These are phyloP conservation scores for Spiraea crenata DNA, from an alignment of 331 rosid species.

Conservation along the genomic window DNA sequence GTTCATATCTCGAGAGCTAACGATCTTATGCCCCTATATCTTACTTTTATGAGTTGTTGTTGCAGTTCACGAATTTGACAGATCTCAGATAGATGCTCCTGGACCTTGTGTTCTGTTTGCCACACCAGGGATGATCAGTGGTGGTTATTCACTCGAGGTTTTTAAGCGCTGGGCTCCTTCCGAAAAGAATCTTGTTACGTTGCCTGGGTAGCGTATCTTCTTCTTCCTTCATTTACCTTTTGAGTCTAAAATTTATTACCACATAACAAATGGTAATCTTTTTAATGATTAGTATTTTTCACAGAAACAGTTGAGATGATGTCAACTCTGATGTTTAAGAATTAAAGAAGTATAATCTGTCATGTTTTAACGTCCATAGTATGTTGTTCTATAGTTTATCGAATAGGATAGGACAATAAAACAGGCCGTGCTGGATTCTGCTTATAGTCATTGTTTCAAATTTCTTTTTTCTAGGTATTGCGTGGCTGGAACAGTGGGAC, in stretches of 20 bases:
- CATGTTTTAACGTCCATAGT: not conserved
- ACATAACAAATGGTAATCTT: not conserved
- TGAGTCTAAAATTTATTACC: not conserved
- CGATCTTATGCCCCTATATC: constrained; percentile 15
- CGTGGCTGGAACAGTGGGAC: constrained; percentile 84
- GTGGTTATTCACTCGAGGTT: constrained; percentile 92
- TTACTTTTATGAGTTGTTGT: constrained; percentile 30
- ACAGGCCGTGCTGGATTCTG: not conserved
- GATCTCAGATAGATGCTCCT: constrained; percentile 75
- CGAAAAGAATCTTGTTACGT: constrained; percentile 64
- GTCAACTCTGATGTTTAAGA: not conserved
- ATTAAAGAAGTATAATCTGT: not conserved
- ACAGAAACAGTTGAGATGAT: not conserved
- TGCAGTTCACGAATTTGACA: constrained; percentile 72
- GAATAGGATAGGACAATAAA: too few relatives aligned
- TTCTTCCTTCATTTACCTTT: not conserved
- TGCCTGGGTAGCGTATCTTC: constrained; percentile 65
- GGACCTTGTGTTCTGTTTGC: constrained; percentile 99
- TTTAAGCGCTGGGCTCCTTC: constrained; percentile 95
- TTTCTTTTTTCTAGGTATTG: constrained; percentile 56
- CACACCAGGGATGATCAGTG: constrained; percentile 90
- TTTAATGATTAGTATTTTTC: not conserved
- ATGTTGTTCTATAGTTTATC: not conserved
- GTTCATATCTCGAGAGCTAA: constrained; percentile 13
- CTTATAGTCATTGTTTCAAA: not conserved